These are phyloP conservation scores for Trichoderma lentiforme DNA, from an alignment of 2,329 filamentous ascomycete species.

Conservation along the genomic window DNA sequence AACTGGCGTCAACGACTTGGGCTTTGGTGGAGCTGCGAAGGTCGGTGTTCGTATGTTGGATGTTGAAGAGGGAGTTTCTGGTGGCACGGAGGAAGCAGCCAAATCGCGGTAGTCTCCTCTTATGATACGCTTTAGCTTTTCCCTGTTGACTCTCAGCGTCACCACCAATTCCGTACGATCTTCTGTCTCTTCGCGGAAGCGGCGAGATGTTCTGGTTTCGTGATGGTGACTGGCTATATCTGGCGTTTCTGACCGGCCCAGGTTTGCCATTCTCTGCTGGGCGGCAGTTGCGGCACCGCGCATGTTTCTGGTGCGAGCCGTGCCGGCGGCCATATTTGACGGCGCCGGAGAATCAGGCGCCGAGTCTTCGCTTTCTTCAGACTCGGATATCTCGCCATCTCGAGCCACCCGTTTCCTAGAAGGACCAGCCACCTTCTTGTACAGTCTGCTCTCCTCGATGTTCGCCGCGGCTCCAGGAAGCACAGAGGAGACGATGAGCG, in stretches of 20 bases:
- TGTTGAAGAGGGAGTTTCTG: slow-evolving; percentile 32
- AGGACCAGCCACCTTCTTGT: slow-evolving; percentile 68
- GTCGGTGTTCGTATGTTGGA: slow-evolving; percentile 33
- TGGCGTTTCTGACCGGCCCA: slow-evolving; percentile 84
- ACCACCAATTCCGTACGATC: slow-evolving; percentile 69
- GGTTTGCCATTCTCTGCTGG: slow-evolving; percentile 79
- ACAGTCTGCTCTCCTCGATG: slow-evolving; percentile 81
- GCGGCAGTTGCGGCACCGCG: slow-evolving; percentile 83
- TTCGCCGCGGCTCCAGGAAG: slow-evolving; percentile 79
- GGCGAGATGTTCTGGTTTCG: slow-evolving; percentile 67
- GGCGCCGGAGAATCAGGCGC: slow-evolving; percentile 80
- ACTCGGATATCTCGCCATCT: slow-evolving; percentile 76
- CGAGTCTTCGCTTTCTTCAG: slow-evolving; percentile 88
- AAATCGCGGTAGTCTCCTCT: slow-evolving; percentile 49
- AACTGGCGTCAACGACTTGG: slow-evolving; percentile 39
- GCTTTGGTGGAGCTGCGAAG: slow-evolving; percentile 28
- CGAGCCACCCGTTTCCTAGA: slow-evolving; percentile 52
- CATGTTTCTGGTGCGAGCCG: slow-evolving; percentile 82
- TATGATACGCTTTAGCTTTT: slow-evolving; percentile 66
- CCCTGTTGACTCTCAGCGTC: slow-evolving; percentile 68
- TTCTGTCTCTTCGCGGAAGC: slow-evolving; percentile 74
- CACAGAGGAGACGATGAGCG: slow-evolving; percentile 86
- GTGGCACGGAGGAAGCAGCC: slow-evolving; percentile 32
- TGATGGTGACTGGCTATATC: slow-evolving; percentile 68
- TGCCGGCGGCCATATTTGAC: slow-evolving; percentile 68